Conservation (phyloP, 768 basidiomycete genomes). For the Pleurotus citrinopileatus region DNA sequence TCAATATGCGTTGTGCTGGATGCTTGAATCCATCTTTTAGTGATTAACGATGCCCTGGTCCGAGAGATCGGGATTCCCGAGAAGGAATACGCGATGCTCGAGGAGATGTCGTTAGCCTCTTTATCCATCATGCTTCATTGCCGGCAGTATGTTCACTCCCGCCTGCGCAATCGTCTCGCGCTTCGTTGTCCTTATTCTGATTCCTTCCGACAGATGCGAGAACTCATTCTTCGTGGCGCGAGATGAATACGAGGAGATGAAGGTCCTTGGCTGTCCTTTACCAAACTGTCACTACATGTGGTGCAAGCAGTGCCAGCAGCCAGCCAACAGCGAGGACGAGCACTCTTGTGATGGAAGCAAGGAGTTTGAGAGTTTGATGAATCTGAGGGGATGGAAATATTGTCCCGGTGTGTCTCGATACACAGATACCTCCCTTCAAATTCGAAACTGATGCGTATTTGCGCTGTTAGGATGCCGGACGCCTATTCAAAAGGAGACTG, state of each 20-base stretch:
- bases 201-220: constrained; percentile 45
- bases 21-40: constrained; percentile 21
- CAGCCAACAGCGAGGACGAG: constrained; percentile 25
- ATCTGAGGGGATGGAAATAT: constrained; percentile 45
- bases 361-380: constrained; percentile 45
- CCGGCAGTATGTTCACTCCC: constrained; percentile 34
- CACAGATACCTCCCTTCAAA: too few species aligned
- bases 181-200: too few species aligned
- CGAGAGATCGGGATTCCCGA: constrained; percentile 44
- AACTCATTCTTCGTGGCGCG: constrained; percentile 40
- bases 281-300: constrained; percentile 38
- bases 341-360: constrained; percentile 52
- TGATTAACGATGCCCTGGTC: constrained; percentile 32
- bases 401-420: too few species aligned
- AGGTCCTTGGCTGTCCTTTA: constrained; percentile 40
- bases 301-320: constrained; percentile 51
- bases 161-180: too few species aligned
- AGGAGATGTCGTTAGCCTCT: constrained; percentile 41
- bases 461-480: neutral
- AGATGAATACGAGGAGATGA: constrained; percentile 31
- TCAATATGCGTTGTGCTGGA: neutral
- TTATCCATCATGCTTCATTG: constrained; percentile 46
- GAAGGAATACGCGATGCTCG: constrained; percentile 32
- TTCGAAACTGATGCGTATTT: too few species aligned
- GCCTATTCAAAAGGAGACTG: constrained; percentile 10